A percentile compares a stretch with the other conserved stretches of the same genome.
phyloP scores from a whole-genome alignment of 257 asterid species.

The Ajuga chamaepitys region DNA sequence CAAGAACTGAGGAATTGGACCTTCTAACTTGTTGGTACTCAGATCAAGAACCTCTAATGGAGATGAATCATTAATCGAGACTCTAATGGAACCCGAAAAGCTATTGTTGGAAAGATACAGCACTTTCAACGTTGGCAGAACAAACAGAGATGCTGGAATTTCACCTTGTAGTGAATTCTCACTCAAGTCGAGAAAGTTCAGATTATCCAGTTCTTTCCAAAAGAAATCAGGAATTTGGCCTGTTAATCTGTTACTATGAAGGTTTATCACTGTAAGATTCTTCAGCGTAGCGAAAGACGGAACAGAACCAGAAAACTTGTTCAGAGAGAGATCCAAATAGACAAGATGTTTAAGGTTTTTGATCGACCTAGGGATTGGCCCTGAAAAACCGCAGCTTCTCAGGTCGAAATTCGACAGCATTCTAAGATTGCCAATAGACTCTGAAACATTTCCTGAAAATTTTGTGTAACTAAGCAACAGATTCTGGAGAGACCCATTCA shows the following conservation, averaged over 20 bases:
- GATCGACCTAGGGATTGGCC: conserved; percentile 44
- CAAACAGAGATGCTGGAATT: conserved; percentile 37
- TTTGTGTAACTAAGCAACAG: conserved; percentile 32
- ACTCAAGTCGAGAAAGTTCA: conserved; percentile 26
- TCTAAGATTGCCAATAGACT: conserved; percentile 37
- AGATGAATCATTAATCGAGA: not conserved
- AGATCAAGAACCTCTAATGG: conserved; percentile 31
- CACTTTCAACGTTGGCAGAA: conserved; percentile 27
- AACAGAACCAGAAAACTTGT: conserved; percentile 34
- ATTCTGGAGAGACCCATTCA: conserved; percentile 31
- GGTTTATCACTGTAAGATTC: conserved; percentile 24
- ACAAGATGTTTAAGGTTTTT: conserved; percentile 33
- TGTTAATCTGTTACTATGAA: conserved; percentile 22
- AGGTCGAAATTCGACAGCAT: conserved; percentile 34
- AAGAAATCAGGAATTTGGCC: conserved; percentile 26
- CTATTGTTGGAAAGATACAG: conserved; percentile 29
- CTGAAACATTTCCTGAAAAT: conserved; percentile 42
- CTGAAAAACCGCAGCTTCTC: conserved; percentile 31
- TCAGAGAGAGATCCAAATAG: conserved; percentile 26
- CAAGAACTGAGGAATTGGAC: conserved; percentile 42
- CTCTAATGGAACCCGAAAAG: conserved; percentile 29
- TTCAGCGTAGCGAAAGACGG: conserved; percentile 38
- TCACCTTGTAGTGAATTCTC: conserved; percentile 34
- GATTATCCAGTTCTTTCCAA: conserved; percentile 40
- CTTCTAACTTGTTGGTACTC: conserved; percentile 37